phyloP scores from a whole-genome alignment of 768 basidiomycete genomes.

The Cyclocybe cylindracea region DNA sequence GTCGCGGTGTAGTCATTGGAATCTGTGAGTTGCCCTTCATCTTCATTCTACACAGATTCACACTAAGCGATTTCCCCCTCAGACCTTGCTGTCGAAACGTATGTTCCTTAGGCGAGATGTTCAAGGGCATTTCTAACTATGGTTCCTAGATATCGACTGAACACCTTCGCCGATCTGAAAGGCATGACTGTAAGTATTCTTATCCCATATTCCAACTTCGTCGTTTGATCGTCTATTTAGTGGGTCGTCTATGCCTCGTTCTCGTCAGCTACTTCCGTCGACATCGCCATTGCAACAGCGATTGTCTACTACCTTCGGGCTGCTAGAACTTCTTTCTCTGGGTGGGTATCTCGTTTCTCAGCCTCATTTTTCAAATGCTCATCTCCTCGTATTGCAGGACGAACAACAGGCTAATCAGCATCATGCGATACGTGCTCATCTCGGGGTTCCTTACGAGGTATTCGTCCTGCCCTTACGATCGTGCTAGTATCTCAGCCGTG shows the following conservation, averaged over 20 bases:
- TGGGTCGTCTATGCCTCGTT: slow-evolving; percentile 43
- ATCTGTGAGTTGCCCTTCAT: slow-evolving; percentile 5
- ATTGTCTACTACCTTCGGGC: slow-evolving; percentile 31
- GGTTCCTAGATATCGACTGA: slow-evolving; percentile 24
- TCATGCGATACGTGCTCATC: slow-evolving; percentile 34
- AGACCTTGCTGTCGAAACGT: slow-evolving; percentile 39
- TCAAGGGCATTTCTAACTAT: neutral
- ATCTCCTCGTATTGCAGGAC: slow-evolving; percentile 15
- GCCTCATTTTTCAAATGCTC: neutral
- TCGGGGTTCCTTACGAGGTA: slow-evolving; percentile 37
- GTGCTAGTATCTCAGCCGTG: too few species aligned
- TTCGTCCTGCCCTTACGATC: neutral
- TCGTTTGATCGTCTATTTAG: slow-evolving; percentile 13
- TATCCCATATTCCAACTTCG: neutral
- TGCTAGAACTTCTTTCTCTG: slow-evolving; percentile 18
- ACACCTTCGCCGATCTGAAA: slow-evolving; percentile 27
- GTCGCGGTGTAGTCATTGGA: slow-evolving; percentile 4
- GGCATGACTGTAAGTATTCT: slow-evolving; percentile 27
- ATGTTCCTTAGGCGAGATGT: neutral
- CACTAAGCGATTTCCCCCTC: neutral
- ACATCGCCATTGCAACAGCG: slow-evolving; percentile 34
- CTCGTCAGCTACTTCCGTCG: slow-evolving; percentile 39
- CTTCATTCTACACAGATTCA: neutral
- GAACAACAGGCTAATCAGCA: slow-evolving; percentile 28
- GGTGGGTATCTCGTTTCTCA: slow-evolving; percentile 14